phyloP scores from a whole-genome alignment of 305 asterid genomes.

The Fraxinus platypoda region DNA sequence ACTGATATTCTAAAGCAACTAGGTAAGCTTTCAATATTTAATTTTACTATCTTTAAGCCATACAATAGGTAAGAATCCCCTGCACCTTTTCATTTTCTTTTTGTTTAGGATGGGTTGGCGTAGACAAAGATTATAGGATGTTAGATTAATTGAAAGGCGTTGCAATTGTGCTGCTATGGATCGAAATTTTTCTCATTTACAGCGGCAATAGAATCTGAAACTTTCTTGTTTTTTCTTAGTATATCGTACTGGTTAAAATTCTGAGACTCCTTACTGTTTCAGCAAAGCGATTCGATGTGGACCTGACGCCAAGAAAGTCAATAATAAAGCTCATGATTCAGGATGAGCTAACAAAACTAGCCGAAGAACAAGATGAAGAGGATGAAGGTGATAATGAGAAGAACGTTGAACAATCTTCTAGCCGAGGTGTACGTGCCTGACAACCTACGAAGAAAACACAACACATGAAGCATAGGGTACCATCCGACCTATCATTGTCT shows the following conservation, averaged over 20 bases:
- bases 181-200: not conserved
- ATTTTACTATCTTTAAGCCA: not conserved
- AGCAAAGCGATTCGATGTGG: constrained; percentile 19
- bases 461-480: not conserved
- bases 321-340: constrained; percentile 26
- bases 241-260: not conserved
- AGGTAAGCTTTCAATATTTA: constrained; percentile 29
- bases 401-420: not conserved
- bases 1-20: constrained; percentile 55
- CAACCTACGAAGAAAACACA: not conserved
- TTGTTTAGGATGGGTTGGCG: not conserved
- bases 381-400: not conserved
- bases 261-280: not conserved
- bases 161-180: not conserved
- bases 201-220: not conserved
- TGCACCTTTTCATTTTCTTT: not conserved
- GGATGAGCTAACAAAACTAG: constrained; percentile 25
- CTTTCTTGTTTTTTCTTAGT: not conserved
- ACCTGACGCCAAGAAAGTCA: not conserved
- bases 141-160: not conserved
- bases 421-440: not conserved
- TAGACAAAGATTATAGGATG: not conserved
- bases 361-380: not conserved
- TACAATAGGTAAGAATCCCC: not conserved
- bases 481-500: not conserved